Conservation (phyloP, 2,329 filamentous ascomycete genomes). For the Verticillium nonalfalfae region DNA sequence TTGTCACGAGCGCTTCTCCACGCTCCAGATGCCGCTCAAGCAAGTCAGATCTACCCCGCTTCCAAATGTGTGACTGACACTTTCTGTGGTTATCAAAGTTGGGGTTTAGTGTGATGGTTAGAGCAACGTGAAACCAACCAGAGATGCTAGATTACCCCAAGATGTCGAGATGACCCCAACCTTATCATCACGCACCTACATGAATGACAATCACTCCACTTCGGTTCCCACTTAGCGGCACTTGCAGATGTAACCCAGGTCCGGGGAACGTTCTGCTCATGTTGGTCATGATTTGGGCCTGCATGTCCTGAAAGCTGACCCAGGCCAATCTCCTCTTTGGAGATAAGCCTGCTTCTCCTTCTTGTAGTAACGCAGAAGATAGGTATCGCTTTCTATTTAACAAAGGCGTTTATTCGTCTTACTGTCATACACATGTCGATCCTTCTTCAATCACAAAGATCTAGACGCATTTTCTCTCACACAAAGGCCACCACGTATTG, state of each 20-base stretch:
- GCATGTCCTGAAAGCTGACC: background rate
- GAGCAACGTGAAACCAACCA: background rate
- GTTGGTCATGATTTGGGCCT: background rate
- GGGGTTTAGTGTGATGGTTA: background rate
- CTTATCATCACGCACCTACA: constrained; percentile 3
- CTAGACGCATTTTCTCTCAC: background rate
- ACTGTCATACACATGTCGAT: background rate
- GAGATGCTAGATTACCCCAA: constrained; percentile 1
- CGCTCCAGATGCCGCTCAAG: background rate
- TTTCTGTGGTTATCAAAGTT: background rate
- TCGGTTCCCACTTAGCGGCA: background rate
- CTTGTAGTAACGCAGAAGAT: background rate
- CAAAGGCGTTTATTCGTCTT: background rate
- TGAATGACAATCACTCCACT: background rate
- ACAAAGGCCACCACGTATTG: background rate
- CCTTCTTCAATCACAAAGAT: background rate
- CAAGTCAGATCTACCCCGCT: background rate
- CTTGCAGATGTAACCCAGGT: background rate
- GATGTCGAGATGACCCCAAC: constrained; percentile 4
- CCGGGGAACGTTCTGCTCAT: background rate
- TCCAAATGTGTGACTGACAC: background rate
- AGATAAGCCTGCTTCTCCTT: background rate
- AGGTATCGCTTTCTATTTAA: background rate
- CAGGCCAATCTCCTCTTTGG: background rate
- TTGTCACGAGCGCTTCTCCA: background rate